Percentiles rank a stretch among this genome's conserved stretches.
Evolutionary conservation across 305 asterid species (phyloP).

Genomic region (Andrographis paniculata): DNA sequence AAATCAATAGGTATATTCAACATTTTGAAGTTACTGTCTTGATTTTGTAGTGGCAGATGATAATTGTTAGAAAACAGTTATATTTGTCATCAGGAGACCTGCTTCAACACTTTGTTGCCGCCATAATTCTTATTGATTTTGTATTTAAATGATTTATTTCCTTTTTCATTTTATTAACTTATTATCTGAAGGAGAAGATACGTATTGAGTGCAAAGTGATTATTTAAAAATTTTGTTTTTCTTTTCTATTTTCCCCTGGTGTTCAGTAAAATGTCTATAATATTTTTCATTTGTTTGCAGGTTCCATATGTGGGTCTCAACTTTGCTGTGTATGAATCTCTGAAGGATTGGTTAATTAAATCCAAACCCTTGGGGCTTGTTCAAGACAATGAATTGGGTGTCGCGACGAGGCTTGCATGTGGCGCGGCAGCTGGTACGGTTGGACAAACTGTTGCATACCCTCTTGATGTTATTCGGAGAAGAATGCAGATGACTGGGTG

Average conservation of each 20-base stretch:
- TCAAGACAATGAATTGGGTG: slow-evolving; percentile 77
- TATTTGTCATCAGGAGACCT: too few relatives aligned
- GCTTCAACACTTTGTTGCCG: too few relatives aligned
- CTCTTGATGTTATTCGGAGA: slow-evolving; percentile 94
- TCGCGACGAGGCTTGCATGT: slow-evolving; percentile 84
- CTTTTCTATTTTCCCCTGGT: too few relatives aligned
- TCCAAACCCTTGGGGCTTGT: slow-evolving; percentile 58
- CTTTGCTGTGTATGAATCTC: slow-evolving; percentile 95
- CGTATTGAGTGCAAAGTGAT: too few relatives aligned
- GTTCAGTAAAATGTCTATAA: not conserved
- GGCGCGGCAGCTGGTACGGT: slow-evolving; percentile 98
- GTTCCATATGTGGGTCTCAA: slow-evolving; percentile 98
- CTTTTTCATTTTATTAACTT: too few relatives aligned
- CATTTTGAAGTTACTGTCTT: too few relatives aligned
- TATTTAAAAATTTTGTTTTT: too few relatives aligned
- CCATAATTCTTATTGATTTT: too few relatives aligned
- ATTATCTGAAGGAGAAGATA: too few relatives aligned
- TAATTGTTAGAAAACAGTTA: too few relatives aligned
- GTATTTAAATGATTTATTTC: too few relatives aligned
- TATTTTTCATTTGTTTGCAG: slow-evolving; percentile 29
- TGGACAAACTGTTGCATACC: slow-evolving; percentile 98
- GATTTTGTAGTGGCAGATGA: not conserved
- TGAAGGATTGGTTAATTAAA: slow-evolving; percentile 79
- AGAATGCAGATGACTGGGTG: slow-evolving; percentile 99
- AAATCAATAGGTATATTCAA: too few relatives aligned